phyloP scores from a whole-genome alignment of 1,284 basidiomycete species.

The Apiotrichum montevideense region DNA sequence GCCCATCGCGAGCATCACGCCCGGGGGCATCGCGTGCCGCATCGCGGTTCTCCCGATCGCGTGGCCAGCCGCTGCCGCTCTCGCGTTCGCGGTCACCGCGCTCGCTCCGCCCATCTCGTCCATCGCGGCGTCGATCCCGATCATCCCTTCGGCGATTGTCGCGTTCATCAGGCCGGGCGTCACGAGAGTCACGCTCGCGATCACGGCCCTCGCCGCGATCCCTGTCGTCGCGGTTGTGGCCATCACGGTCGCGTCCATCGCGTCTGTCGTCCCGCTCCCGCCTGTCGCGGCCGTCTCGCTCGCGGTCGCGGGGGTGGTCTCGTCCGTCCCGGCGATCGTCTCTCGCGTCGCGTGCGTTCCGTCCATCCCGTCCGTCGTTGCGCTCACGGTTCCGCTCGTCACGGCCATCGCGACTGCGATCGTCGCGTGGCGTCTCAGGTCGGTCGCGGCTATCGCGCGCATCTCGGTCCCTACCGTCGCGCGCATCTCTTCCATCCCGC shows the following conservation, averaged over 20 bases:
- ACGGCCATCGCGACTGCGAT: not conserved
- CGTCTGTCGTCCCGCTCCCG: not conserved
- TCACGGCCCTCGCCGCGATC: not conserved
- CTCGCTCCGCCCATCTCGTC: not conserved
- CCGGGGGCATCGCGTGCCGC: not conserved
- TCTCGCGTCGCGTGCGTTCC: not conserved
- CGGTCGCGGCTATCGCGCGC: not conserved
- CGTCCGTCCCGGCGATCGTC: not conserved
- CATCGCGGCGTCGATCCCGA: not conserved
- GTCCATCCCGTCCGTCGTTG: not conserved
- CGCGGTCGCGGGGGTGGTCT: not conserved
- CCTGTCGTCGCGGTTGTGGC: not conserved
- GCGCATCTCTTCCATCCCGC: not conserved
- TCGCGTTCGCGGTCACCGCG: not conserved
- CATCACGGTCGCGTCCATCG: not conserved
- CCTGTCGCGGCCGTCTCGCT: not conserved
- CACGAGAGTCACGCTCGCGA: constrained; percentile 3
- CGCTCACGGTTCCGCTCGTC: not conserved
- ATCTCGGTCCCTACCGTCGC: not conserved
- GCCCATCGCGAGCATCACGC: not conserved
- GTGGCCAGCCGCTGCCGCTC: no score
- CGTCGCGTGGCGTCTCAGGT: not conserved
- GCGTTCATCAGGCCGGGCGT: not conserved
- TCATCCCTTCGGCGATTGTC: constrained; percentile 3
- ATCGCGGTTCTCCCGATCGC: not conserved